Conservation (phyloP, 495 filamentous ascomycete species). For the Parachaetomium inaequale region DNA sequence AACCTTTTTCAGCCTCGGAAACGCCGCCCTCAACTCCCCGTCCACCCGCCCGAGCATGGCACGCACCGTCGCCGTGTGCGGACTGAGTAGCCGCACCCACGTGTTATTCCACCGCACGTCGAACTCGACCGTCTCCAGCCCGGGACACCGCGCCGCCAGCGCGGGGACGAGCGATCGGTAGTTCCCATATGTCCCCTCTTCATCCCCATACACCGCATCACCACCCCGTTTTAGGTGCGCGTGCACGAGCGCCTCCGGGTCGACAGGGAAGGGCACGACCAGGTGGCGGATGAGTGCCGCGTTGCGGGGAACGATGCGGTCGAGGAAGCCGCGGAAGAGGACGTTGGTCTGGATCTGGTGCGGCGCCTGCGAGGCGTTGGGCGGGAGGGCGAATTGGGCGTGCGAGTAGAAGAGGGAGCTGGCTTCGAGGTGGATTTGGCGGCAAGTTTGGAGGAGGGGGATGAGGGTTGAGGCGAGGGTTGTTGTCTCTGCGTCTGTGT, state of each 20-base stretch:
- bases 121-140: too few relatives aligned
- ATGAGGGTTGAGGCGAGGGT: not conserved
- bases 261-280: constrained; percentile 15
- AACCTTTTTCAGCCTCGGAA: too few relatives aligned
- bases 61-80: too few relatives aligned
- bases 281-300: constrained; percentile 8
- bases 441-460: constrained; percentile 15
- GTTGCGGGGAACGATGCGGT: constrained; percentile 19
- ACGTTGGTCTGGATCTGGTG: constrained; percentile 20
- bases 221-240: constrained; percentile 28
- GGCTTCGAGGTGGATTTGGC: constrained; percentile 17
- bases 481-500: not conserved
- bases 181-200: too few relatives aligned
- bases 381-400: constrained; percentile 12
- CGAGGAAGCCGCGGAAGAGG: constrained; percentile 21
- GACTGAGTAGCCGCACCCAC: too few relatives aligned
- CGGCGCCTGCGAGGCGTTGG: not conserved
- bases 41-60: too few relatives aligned
- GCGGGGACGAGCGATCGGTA: too few relatives aligned
- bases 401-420: constrained; percentile 21
- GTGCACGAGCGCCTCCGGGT: constrained; percentile 21
- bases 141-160: too few relatives aligned
- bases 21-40: too few relatives aligned
- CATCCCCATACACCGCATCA: too few relatives aligned
- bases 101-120: too few relatives aligned